These are phyloP conservation scores for Coemansia sp. DNA, from an alignment of 192 early-diverging fungal species.

Conservation along the genomic window DNA sequence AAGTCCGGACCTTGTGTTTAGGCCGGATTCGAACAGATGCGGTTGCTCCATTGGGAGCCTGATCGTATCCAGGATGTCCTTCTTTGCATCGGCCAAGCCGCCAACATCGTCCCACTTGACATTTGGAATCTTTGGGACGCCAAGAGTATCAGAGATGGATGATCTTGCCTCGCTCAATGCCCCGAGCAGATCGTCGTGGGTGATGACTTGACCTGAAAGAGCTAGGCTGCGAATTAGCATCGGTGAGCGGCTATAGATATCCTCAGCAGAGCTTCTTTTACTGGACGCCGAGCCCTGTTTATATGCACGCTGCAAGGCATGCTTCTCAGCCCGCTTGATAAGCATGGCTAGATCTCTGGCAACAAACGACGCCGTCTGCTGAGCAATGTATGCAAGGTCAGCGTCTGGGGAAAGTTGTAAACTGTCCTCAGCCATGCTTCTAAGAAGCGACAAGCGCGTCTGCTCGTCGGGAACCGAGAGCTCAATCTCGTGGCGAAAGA, in stretches of 20 bases:
- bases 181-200: conserved; percentile 74
- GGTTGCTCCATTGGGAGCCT: conserved; percentile 94
- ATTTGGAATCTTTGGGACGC: conserved; percentile 97
- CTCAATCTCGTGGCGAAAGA: conserved; percentile 77
- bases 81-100: conserved; percentile 88
- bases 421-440: conserved; percentile 49
- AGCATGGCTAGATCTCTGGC: conserved; percentile 81
- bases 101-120: conserved; percentile 99
- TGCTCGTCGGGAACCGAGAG: conserved; percentile 74
- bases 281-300: not conserved
- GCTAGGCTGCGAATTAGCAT: conserved; percentile 56
- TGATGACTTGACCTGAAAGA: conserved; percentile 72
- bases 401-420: conserved; percentile 76
- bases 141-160: conserved; percentile 87
- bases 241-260: not conserved
- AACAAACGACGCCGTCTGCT: conserved; percentile 90
- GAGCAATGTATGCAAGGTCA: conserved; percentile 69
- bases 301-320: conserved; percentile 60
- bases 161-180: conserved; percentile 78
- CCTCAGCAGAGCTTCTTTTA: not conserved
- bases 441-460: conserved; percentile 65
- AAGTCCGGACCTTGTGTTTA: conserved; percentile 92
- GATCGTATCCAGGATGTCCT: conserved; percentile 93
- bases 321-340: conserved; percentile 68
- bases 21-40: conserved; percentile 90